Conservation (phyloP, 495 filamentous ascomycete species). For the Cetradonia linearis region DNA sequence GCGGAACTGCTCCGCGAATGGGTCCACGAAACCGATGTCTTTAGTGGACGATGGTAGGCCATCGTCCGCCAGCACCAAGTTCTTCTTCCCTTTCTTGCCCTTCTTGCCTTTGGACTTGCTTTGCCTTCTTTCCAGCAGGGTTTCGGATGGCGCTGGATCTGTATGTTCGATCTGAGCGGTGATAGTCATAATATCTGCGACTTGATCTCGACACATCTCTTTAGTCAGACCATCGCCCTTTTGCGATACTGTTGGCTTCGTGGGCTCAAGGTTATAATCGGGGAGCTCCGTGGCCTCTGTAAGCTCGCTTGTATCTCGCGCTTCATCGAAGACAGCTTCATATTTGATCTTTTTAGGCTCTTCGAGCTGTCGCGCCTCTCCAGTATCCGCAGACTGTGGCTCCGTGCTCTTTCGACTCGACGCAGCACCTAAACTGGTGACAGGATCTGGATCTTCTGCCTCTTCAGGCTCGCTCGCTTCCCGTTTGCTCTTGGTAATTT, state of each 20-base stretch:
- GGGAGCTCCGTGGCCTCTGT: not conserved
- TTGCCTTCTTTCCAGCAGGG: not conserved
- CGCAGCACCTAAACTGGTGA: not conserved
- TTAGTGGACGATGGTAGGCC: constrained; percentile 1
- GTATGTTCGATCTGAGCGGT: not conserved
- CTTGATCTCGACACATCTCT: constrained; percentile 12
- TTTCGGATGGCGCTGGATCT: not conserved
- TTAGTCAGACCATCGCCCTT: constrained; percentile 3
- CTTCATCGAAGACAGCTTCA: constrained; percentile 16
- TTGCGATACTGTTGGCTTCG: constrained; percentile 3
- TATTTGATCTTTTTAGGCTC: constrained; percentile 33
- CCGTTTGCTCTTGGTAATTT: not conserved
- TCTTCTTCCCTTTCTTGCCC: constrained; percentile 14
- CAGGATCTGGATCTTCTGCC: not conserved
- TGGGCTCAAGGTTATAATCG: not conserved
- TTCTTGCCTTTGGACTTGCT: constrained; percentile 17
- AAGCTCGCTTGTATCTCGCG: not conserved
- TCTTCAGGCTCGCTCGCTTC: constrained; percentile 7
- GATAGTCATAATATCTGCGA: constrained; percentile 5
- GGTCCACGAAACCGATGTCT: not conserved
- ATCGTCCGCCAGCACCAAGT: not conserved
- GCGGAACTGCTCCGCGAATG: not conserved
- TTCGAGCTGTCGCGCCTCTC: constrained; percentile 17
- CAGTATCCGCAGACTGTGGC: constrained; percentile 8
- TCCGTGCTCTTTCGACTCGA: constrained; percentile 10